Percentiles rank a stretch among this genome's conserved stretches.
These are phyloP conservation scores for Ustilago shanxiensis DNA, from an alignment of 1,284 basidiomycete species.

Conservation along the genomic window DNA sequence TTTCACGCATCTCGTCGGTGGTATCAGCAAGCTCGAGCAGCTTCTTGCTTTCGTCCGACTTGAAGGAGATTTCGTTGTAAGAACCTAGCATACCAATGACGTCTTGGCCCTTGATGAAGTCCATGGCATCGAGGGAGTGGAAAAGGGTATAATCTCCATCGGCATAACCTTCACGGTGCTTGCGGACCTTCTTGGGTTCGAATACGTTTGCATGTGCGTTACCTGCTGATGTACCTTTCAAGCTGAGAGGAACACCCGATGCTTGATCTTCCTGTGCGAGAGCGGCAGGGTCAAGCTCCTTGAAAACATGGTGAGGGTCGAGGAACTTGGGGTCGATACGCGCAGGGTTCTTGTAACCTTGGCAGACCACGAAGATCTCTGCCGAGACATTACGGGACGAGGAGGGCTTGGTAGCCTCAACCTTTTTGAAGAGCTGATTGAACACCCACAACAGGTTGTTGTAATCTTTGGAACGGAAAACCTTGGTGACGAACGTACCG, in stretches of 20 bases:
- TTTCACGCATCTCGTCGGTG: constrained; percentile 82
- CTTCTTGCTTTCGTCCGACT: constrained; percentile 78
- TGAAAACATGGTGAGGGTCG: constrained; percentile 97
- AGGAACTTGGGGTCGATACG: constrained; percentile 98
- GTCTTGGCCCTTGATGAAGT: constrained; percentile 78
- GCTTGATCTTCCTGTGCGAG: constrained; percentile 26
- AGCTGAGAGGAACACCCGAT: constrained; percentile 43
- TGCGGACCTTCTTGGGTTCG: constrained; percentile 94
- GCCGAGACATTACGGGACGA: constrained; percentile 99
- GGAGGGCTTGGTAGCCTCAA: constrained; percentile 98
- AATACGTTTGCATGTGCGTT: constrained; percentile 81
- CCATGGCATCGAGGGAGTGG: constrained; percentile 79
- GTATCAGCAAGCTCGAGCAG: constrained; percentile 74
- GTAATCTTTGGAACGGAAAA: constrained; percentile 98
- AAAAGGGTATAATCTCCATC: constrained; percentile 94
- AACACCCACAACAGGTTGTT: constrained; percentile 99
- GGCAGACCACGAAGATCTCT: constrained; percentile 99
- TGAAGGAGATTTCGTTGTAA: constrained; percentile 86
- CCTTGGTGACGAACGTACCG: constrained; percentile 92
- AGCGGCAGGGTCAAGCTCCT: constrained; percentile 77
- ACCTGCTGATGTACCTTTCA: constrained; percentile 61
- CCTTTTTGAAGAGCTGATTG: constrained; percentile 92
- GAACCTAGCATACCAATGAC: constrained; percentile 82
- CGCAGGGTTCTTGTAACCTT: constrained; percentile 92
- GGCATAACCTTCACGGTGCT: constrained; percentile 93